These are phyloP conservation scores for Botrytis paeoniae DNA, from an alignment of 2,329 filamentous ascomycete species.

Conservation along the genomic window DNA sequence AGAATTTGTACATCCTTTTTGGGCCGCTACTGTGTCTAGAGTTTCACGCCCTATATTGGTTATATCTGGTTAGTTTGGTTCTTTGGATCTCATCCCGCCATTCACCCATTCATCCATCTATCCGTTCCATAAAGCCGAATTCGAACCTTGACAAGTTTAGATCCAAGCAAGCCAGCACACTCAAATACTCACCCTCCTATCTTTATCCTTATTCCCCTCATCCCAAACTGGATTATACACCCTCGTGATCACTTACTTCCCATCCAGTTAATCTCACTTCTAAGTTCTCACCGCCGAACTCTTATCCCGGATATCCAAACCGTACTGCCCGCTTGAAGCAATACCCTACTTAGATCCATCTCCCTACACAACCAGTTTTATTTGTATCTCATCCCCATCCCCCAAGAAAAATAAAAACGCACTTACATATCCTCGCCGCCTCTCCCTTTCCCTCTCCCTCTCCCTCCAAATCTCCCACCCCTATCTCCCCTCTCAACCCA, in stretches of 20 bases:
- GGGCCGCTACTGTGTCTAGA: neutral
- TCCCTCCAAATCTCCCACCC: neutral
- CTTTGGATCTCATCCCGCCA: neutral
- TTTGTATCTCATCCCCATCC: neutral
- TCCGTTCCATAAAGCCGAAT: neutral
- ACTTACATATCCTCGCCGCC: neutral
- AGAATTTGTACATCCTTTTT: conserved; percentile 9
- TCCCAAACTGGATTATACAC: neutral
- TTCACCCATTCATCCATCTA: neutral
- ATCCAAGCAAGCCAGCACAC: neutral
- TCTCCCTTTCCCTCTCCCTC: neutral
- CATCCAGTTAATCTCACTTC: neutral
- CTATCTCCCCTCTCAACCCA: neutral
- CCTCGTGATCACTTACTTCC: neutral
- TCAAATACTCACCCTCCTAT: neutral
- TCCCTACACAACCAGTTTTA: neutral
- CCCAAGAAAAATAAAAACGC: neutral
- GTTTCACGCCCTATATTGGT: neutral
- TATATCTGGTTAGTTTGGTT: neutral
- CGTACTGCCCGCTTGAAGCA: neutral
- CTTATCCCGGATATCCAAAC: neutral
- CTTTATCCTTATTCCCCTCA: neutral
- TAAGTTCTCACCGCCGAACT: neutral
- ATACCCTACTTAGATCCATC: neutral
- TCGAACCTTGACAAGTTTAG: neutral